phyloP scores from a whole-genome alignment of 192 early-diverging fungal genomes.

The Coemansia sp. region DNA sequence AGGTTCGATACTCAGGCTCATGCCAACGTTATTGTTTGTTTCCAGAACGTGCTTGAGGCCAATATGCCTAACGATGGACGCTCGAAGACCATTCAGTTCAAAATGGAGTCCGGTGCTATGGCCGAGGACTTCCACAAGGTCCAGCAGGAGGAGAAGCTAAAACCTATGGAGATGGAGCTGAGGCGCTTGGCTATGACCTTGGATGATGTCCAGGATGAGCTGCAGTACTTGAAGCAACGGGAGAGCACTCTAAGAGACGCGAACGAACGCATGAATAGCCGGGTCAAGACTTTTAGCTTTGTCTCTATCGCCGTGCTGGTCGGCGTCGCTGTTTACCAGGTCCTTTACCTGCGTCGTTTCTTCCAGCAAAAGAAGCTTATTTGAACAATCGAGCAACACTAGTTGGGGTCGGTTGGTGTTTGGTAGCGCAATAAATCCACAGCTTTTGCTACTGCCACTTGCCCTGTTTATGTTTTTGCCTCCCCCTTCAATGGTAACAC shows the following conservation, averaged over 20 bases:
- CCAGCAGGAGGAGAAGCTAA: constrained; percentile 76
- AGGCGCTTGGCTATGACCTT: constrained; percentile 75
- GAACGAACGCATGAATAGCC: constrained; percentile 91
- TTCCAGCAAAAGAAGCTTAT: constrained; percentile 90
- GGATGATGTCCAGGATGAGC: constrained; percentile 78
- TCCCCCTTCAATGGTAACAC: neutral
- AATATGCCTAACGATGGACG: constrained; percentile 56
- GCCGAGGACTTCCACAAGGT: constrained; percentile 73
- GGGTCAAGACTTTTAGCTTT: constrained; percentile 69
- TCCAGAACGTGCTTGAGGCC: constrained; percentile 69
- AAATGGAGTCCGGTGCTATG: constrained; percentile 83
- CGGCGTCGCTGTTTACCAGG: constrained; percentile 72
- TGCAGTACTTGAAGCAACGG: constrained; percentile 80
- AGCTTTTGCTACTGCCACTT: neutral
- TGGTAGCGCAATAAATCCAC: neutral
- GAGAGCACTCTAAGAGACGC: constrained; percentile 86
- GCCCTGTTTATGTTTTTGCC: no score
- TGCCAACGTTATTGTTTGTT: constrained; percentile 82
- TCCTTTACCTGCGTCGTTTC: constrained; percentile 82
- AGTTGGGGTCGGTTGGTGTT: neutral
- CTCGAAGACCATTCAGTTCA: constrained; percentile 68
- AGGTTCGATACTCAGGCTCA: constrained; percentile 86
- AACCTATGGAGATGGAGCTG: constrained; percentile 88
- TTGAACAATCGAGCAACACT: constrained; percentile 16
- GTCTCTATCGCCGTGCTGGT: constrained; percentile 78